Conservation (phyloP, 345 rosid species). For the Hevea brasiliensis region DNA sequence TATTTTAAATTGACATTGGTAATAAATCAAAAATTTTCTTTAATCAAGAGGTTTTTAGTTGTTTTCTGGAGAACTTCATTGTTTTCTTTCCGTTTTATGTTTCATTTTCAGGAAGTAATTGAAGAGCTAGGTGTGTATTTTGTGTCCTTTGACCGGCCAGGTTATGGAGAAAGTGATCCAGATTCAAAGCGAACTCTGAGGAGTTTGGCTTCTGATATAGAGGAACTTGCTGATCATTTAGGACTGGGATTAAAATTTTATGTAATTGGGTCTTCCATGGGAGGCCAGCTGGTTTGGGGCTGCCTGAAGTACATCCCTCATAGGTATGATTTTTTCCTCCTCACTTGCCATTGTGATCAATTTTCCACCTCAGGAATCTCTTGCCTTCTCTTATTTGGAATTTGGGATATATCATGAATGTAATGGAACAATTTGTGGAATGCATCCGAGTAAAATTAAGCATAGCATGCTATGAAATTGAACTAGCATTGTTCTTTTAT, state of each 20-base stretch:
- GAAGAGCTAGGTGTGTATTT: constrained; percentile 22
- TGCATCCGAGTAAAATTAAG: background rate
- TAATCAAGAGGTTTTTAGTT: background rate
- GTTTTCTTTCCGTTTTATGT: background rate
- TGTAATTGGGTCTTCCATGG: constrained; percentile 29
- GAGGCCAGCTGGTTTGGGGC: constrained; percentile 32
- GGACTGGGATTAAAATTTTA: constrained; percentile 27
- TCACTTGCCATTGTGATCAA: background rate
- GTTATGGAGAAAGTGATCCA: constrained; percentile 35
- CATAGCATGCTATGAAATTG: background rate
- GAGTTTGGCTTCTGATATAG: constrained; percentile 30
- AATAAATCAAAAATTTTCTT: background rate
- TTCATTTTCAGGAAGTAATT: constrained; percentile 11
- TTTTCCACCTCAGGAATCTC: background rate
- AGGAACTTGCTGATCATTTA: constrained; percentile 34
- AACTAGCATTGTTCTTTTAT: background rate
- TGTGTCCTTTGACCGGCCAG: constrained; percentile 30
- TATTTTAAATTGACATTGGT: background rate
- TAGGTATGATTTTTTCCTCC: constrained; percentile 2
- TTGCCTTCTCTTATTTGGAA: background rate
- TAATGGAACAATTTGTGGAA: background rate
- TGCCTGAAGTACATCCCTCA: constrained; percentile 37
- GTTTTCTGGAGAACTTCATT: background rate
- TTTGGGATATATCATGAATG: background rate
- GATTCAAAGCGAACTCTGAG: constrained; percentile 21